phyloP scores from a whole-genome alignment of 2,329 filamentous ascomycete species.

The Fusarium pseudograminearum region DNA sequence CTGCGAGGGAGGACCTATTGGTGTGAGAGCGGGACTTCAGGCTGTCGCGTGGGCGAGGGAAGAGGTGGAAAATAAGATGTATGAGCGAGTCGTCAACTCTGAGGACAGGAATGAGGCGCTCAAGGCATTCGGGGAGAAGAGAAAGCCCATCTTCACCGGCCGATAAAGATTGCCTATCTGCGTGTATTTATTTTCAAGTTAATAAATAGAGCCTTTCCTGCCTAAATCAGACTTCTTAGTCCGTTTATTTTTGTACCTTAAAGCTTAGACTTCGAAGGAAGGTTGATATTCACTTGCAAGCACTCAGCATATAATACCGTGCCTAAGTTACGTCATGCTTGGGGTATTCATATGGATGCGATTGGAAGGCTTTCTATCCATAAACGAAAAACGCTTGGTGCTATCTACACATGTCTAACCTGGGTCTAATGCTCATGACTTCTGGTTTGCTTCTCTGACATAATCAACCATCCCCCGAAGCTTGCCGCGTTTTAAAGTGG shows the following conservation, averaged over 20 bases:
- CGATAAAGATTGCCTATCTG: conserved; percentile 50
- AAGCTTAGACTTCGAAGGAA: neutral
- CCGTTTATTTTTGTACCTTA: neutral
- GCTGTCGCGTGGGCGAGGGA: conserved; percentile 81
- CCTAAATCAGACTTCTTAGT: neutral
- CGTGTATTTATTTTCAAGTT: neutral
- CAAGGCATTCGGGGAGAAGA: conserved; percentile 79
- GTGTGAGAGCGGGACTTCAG: conserved; percentile 80
- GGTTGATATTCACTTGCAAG: neutral
- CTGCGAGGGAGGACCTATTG: conserved; percentile 89
- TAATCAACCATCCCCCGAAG: conserved; percentile 6
- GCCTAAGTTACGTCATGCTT: neutral
- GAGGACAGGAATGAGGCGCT: conserved; percentile 91
- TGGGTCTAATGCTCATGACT: neutral
- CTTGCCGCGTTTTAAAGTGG: neutral
- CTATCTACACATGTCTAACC: neutral
- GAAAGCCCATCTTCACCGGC: conserved; percentile 69
- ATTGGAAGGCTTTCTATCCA: neutral
- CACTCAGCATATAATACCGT: too few species aligned
- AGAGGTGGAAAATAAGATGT: conserved; percentile 87
- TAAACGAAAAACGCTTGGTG: neutral
- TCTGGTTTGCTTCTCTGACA: neutral
- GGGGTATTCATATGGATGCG: neutral
- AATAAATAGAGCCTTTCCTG: neutral
- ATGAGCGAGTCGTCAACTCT: conserved; percentile 83